Base-by-base conservation (phyloP, 2,329 filamentous ascomycete species). In the Paecilomyces fulvus region DNA sequence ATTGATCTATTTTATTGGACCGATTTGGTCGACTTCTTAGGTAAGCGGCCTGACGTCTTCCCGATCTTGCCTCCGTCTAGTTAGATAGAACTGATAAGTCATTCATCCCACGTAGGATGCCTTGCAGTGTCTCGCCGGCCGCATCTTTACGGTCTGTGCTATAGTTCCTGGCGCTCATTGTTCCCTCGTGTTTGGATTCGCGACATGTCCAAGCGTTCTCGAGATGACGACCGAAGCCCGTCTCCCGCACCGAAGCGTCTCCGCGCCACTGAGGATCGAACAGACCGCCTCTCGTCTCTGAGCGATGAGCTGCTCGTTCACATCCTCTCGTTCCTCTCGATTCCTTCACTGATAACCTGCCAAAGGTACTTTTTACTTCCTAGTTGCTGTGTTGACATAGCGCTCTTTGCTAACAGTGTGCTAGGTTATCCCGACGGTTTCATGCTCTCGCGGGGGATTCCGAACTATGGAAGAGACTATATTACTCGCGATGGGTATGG, bases 291-390 rank as follows among this genome's bases (percentile, higher is more conserved):
- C 14, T 89, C 89, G 6, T 75, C 73, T 8, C 79, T 97, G 53
- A 95, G 91, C 60, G 89, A 96, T 70, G 94, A 99, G 72, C 79
- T 97, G 31, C 80, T 96, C 30, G 76, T 97, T 56, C 88, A 91
- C 63, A 88, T 96, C 58, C 79, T 96, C 33, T 88, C 88, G 3
- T 88, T 84, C 67, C 79, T 96, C n/a, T 76, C 87, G 1, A 82
- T 89, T 30, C 75, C 80, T 7, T 82, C 86, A 28, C 81, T 97
- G 8, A 79, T 90, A 54, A 75, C 77, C 54, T 84, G 81, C 63
- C 81, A 85, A 70, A 79, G 80, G 82, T 84, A 73, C 4, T n/a
- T n/a, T 20, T 46, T 17, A 10, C 30, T 52, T 37, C 33, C 7
- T 30, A 12, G 21, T 17, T 37, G 37, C 9, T 30, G 12, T 46